Evolutionary conservation across 2,329 filamentous ascomycete genomes (phyloP), one percentile per base, ranked within the genome.

Genomic region (Penicillium italicum): DNA sequence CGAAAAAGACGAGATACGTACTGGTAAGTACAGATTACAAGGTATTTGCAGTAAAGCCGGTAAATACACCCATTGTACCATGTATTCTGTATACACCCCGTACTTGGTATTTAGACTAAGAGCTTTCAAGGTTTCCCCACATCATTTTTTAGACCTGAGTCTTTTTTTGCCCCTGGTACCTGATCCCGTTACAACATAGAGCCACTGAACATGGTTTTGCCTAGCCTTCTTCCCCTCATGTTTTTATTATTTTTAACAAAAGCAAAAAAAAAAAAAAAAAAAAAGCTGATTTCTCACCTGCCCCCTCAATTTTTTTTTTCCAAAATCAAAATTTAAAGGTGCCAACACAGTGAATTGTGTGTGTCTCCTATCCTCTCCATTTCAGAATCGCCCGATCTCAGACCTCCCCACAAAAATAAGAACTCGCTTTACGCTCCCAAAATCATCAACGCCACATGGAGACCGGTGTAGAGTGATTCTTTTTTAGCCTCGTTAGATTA

Each of bases 101-200:
- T 48, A 48, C 18, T 18, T 8, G 9, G 36, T 31, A 24, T 33
- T 18, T 8, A 1, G 6, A 11, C n/a, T 28, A 20, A 49, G n/a
- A n/a, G n/a, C n/a, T n/a, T n/a, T n/a, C n/a, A n/a, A n/a, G n/a
- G 46, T 22, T 56, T 36, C 50, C 42, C 54, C 40, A 38, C 41
- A 49, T 31, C 40, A 53, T 54, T 31, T 40, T 55, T 47, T 43
- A 52, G 55, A 50, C 26, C 50, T 56, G 53, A 31, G 34, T 53
- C 40, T 28, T 26, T 10, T 18, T 28, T 26, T 10, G n/a, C n/a
- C 33, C 45, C 49, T 5, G 4, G 16, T 24, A 53, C 38, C 18
- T 37, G 43, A 18, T 16, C 22, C 38, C 45, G 26, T 43, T 41
- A n/a, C n/a, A n/a, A n/a, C n/a, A n/a, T n/a, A n/a, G n/a, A n/a